Percentiles rank a stretch among this genome's conserved stretches.
Conservation (phyloP, 2,329 filamentous ascomycete species). For the Arthrinium phaeospermum region DNA sequence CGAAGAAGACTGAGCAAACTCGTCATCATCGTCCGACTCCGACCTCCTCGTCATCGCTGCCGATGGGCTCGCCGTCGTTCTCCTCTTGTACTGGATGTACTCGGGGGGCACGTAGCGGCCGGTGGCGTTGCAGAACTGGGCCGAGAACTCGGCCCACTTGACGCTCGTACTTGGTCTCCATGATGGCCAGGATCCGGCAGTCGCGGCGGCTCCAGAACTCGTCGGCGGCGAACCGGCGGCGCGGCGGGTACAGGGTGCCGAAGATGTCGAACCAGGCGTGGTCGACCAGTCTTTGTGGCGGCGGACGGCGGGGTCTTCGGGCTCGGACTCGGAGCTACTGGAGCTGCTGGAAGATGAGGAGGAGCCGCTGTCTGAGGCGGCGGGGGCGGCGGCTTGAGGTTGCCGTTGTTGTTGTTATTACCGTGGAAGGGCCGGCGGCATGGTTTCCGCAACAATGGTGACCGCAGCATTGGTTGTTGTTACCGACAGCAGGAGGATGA, state of each 20-base stretch:
- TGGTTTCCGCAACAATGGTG: background rate
- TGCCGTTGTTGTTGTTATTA: background rate
- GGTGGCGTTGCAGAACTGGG: conserved; percentile 38
- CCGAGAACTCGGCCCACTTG: conserved; percentile 33
- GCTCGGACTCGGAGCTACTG: no score
- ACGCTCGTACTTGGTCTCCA: conserved; percentile 36
- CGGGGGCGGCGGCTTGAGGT: background rate
- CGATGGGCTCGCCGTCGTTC: background rate
- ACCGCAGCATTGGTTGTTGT: background rate
- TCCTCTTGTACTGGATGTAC: conserved; percentile 35
- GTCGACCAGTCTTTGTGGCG: background rate
- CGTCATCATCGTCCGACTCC: background rate
- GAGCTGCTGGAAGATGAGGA: background rate
- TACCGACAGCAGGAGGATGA: background rate
- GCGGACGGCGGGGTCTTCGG: background rate
- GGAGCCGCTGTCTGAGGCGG: background rate
- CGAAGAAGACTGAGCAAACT: no score
- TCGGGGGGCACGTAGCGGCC: conserved; percentile 31
- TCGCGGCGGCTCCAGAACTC: conserved; percentile 32
- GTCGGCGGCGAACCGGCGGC: conserved; percentile 29
- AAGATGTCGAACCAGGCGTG: conserved; percentile 21
- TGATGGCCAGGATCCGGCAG: conserved; percentile 31
- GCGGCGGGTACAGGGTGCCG: conserved; percentile 27
- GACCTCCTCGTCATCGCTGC: background rate
- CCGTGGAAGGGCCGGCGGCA: background rate